These are phyloP conservation scores for Gentiana dahurica DNA, from an alignment of 257 asterid species.

Conservation along the genomic window DNA sequence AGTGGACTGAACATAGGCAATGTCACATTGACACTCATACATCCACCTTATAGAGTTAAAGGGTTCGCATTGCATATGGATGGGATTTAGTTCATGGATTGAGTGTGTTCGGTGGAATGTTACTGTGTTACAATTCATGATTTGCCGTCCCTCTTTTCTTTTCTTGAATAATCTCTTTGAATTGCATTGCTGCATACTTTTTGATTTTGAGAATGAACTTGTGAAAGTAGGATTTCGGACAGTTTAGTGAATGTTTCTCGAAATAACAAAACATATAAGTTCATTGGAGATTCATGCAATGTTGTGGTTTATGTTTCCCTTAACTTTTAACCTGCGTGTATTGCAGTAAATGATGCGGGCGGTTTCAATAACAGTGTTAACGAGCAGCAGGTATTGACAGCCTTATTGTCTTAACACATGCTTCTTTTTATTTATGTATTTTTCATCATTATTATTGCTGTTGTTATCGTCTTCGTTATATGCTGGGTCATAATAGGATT, in stretches of 20 bases:
- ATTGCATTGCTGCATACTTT: not conserved
- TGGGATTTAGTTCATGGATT: slow-evolving; percentile 4
- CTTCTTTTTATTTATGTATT: not conserved
- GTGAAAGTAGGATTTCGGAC: not conserved
- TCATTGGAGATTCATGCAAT: not conserved
- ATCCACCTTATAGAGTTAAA: too few relatives aligned
- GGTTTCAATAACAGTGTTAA: slow-evolving; percentile 96
- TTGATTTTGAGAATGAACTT: not conserved
- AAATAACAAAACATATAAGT: not conserved
- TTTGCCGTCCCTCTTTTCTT: not conserved
- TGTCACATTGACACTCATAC: too few relatives aligned
- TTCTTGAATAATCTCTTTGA: not conserved
- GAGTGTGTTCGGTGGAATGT: not conserved
- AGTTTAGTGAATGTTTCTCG: slow-evolving; percentile 2
- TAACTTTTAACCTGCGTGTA: slow-evolving; percentile 13
- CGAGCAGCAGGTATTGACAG: slow-evolving; percentile 75
- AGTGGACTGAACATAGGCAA: too few relatives aligned
- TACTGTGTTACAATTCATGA: not conserved
- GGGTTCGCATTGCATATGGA: not conserved
- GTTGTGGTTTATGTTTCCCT: not conserved
- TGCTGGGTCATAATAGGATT: not conserved
- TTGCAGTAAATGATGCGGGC: slow-evolving; percentile 86
- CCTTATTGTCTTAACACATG: slow-evolving; percentile 3
- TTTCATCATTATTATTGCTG: slow-evolving; percentile 9
- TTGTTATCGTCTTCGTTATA: not conserved